phyloP scores from a whole-genome alignment of 192 early-diverging fungal genomes.

The Diversispora epigaea region DNA sequence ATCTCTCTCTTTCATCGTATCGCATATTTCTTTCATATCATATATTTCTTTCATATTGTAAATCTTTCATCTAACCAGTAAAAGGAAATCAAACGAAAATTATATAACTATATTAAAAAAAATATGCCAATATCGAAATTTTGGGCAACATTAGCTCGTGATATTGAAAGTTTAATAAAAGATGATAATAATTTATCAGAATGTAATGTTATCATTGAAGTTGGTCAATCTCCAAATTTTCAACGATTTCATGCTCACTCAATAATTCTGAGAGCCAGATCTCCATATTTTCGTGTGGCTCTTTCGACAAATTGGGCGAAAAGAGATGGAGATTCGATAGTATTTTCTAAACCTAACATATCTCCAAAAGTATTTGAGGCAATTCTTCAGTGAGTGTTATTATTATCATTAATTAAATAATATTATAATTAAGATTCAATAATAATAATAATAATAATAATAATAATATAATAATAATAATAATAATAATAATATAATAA shows the following conservation, averaged over 20 bases:
- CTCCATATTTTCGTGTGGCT: conserved; percentile 18
- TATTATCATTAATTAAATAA: not conserved
- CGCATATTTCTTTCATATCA: too few relatives aligned
- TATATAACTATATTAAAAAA: not conserved
- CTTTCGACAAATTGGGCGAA: conserved; percentile 25
- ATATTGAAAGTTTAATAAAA: not conserved
- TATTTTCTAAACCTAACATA: conserved; percentile 24
- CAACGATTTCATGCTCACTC: conserved; percentile 25
- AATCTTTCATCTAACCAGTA: too few relatives aligned
- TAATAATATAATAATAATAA: too few relatives aligned
- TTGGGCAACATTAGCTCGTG: not conserved
- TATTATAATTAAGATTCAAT: not conserved
- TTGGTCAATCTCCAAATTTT: conserved; percentile 20
- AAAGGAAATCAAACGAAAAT: too few relatives aligned
- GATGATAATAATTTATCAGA: not conserved
- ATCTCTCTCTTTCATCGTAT: too few relatives aligned
- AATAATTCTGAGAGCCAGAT: conserved; percentile 19
- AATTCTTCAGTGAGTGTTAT: conserved; percentile 12
- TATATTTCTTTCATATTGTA: too few relatives aligned
- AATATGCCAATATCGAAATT: conserved; percentile 12
- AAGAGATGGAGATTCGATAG: not conserved
- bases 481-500: too few relatives aligned
- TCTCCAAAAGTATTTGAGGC: conserved; percentile 26
- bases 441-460: too few relatives aligned
- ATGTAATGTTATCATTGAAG: conserved; percentile 30